Percentiles rank a stretch among this genome's conserved stretches.
These are phyloP conservation scores for Penicillium hesseltinei DNA, from an alignment of 2,329 filamentous ascomycete species.

Conservation along the genomic window DNA sequence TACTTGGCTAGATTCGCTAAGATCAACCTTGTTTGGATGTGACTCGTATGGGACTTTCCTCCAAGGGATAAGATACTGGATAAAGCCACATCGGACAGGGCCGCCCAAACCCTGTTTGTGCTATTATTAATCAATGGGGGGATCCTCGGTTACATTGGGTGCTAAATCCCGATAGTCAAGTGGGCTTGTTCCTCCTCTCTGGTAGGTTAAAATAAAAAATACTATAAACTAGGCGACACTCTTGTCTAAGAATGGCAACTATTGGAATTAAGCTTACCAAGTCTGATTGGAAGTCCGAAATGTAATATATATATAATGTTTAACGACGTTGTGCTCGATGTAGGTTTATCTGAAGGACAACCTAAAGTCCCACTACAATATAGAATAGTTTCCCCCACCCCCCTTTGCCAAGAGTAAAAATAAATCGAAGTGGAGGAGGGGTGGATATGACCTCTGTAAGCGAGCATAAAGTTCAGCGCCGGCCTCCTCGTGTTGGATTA, in stretches of 20 bases:
- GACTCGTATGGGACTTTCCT: conserved; percentile 5
- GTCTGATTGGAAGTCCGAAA: background rate
- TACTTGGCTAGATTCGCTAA: conserved; percentile 4
- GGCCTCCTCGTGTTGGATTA: conserved; percentile 44
- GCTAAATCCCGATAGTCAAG: conserved; percentile 16
- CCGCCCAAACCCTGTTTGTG: conserved; percentile 4
- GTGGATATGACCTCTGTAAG: conserved; percentile 26
- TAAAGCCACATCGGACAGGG: conserved; percentile 16
- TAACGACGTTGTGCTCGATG: background rate
- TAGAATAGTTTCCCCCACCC: conserved; percentile 6
- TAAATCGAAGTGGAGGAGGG: conserved; percentile 16
- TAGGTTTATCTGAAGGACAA: background rate
- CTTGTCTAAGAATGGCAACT: background rate
- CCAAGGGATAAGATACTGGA: conserved; percentile 6
- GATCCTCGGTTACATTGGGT: conserved; percentile 11
- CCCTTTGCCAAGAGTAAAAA: conserved; percentile 17
- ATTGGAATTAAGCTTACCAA: background rate
- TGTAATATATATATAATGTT: background rate
- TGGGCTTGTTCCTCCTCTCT: conserved; percentile 5
- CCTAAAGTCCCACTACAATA: conserved; percentile 1
- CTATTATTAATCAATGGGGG: conserved; percentile 8
- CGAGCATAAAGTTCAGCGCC: conserved; percentile 38
- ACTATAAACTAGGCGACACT: background rate
- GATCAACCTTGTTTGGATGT: conserved; percentile 11
- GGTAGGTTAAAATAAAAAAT: background rate